Evolutionary conservation across 2,329 filamentous ascomycete genomes (phyloP), one percentile per base, ranked within the genome.

Genomic region (Hortaea werneckii): DNA sequence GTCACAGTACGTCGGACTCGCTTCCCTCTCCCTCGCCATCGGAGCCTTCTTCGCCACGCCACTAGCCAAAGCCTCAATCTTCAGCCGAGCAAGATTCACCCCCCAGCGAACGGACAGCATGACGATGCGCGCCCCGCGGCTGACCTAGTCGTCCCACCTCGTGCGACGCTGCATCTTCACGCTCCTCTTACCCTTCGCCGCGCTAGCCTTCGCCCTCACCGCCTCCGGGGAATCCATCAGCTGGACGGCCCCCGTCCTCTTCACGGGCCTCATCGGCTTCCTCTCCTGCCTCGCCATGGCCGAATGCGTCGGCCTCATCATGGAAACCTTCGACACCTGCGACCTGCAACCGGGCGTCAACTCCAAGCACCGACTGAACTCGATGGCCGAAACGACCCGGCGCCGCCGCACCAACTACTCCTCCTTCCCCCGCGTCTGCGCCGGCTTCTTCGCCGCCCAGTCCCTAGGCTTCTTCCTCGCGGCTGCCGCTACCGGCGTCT

Each of bases 281-380:
- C 67, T 87, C 5, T 83, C 81, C 1, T 82, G 80, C 43, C 74
- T 90, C 7, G 84, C 83, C 1, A 80, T 87, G 40, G 78, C 84
- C 2, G 85, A 89, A 64, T 87, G 84, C 63, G 78, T 83, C 52
- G 83, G 84, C 1, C 67, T 89, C 29, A 76, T 88, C 59, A 88
- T 89, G 84, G 84, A 88, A 59, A 82, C 80, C 0, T 89, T 83
- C 61, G 85, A 89, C 60, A 85, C 80, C n/a, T 86, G 82, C 37
- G 85, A 89, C 61, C 70, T 89, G 4, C 83, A 85, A 54, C 79
- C 82, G 2, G 81, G 82, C 8, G 82, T 83, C 70, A 83, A 76
- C 46, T 71, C 67, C 28, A 60, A 56, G 27, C 71, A 74, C 54
- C 65, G 71, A 1, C 57, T 72, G 13, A 55, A 71, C 58, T 71